phyloP scores from a whole-genome alignment of 2,329 filamentous ascomycete species.

The Rutstroemia sp. region DNA sequence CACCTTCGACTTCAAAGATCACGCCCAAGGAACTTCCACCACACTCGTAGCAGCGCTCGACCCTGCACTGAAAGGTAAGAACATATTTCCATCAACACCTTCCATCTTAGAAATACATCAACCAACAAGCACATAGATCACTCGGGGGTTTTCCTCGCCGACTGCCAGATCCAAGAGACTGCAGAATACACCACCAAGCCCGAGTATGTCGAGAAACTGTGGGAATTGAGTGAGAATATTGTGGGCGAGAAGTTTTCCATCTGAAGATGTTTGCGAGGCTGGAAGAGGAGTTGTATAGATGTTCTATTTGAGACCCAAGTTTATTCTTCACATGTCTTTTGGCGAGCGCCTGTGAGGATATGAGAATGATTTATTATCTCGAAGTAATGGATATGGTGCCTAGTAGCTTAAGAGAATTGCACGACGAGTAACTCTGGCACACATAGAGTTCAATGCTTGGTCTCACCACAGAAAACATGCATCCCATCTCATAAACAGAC shows the following conservation, averaged over 20 bases:
- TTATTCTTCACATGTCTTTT: too few species aligned
- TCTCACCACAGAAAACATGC: too few species aligned
- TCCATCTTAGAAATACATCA: background rate
- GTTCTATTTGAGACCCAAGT: too few species aligned
- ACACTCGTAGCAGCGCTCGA: conserved; percentile 4
- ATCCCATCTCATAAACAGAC: too few species aligned
- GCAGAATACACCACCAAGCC: background rate
- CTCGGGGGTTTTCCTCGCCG: conserved; percentile 9
- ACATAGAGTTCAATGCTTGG: too few species aligned
- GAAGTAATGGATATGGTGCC: too few species aligned
- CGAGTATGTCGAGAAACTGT: conserved; percentile 9
- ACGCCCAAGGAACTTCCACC: background rate
- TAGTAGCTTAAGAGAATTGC: too few species aligned
- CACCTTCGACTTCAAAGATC: background rate
- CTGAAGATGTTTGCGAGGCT: background rate
- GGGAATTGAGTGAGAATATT: conserved; percentile 14
- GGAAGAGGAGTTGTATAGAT: too few species aligned
- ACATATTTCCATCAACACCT: background rate
- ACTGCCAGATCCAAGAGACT: conserved; percentile 2
- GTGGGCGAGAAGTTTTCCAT: conserved; percentile 12
- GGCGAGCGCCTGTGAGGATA: too few species aligned
- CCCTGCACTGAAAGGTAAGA: conserved; percentile 2
- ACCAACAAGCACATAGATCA: background rate
- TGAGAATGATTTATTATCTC: too few species aligned
- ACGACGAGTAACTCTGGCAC: too few species aligned